phyloP scores from a whole-genome alignment of 2,329 filamentous ascomycete species.

The Scedosporium minutisporum region DNA sequence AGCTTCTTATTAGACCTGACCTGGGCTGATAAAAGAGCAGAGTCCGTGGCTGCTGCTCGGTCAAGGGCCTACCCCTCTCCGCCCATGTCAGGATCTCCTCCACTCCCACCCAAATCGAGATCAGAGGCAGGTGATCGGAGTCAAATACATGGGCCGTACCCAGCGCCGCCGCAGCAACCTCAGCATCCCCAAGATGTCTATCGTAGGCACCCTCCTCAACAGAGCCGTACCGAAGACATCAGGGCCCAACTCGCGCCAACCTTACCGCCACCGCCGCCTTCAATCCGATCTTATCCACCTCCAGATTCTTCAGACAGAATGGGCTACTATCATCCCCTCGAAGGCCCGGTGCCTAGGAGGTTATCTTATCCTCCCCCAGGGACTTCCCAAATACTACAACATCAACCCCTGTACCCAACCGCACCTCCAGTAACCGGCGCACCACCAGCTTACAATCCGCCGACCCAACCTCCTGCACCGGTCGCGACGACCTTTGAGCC shows the following conservation, averaged over 20 bases:
- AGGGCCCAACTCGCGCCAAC: slow-evolving; percentile 5
- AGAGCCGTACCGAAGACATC: not conserved
- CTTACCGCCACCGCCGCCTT: slow-evolving; percentile 16
- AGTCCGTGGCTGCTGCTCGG: slow-evolving; percentile 43
- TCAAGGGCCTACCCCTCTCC: slow-evolving; percentile 59
- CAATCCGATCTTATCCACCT: slow-evolving; percentile 24
- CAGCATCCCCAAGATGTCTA: slow-evolving; percentile 36
- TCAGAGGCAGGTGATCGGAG: slow-evolving; percentile 47
- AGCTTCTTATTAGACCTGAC: slow-evolving; percentile 46
- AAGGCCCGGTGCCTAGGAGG: slow-evolving; percentile 23
- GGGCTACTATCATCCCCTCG: slow-evolving; percentile 28
- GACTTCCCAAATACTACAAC: slow-evolving; percentile 10
- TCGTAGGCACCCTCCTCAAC: slow-evolving; percentile 21
- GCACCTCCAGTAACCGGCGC: not conserved
- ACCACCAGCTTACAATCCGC: slow-evolving; percentile 8
- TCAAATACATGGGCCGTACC: slow-evolving; percentile 32
- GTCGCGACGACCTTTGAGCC: slow-evolving; percentile 41
- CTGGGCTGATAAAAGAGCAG: slow-evolving; percentile 39
- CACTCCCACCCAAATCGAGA: slow-evolving; percentile 47
- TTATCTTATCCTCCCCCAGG: slow-evolving; percentile 13
- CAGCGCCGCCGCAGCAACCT: not conserved
- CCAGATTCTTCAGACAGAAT: slow-evolving; percentile 27
- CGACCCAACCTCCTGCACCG: slow-evolving; percentile 24
- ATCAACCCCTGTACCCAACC: not conserved
- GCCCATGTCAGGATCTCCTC: slow-evolving; percentile 64